Base-by-base conservation (phyloP, 75 land plant genomes). In the Larix kaempferi region DNA sequence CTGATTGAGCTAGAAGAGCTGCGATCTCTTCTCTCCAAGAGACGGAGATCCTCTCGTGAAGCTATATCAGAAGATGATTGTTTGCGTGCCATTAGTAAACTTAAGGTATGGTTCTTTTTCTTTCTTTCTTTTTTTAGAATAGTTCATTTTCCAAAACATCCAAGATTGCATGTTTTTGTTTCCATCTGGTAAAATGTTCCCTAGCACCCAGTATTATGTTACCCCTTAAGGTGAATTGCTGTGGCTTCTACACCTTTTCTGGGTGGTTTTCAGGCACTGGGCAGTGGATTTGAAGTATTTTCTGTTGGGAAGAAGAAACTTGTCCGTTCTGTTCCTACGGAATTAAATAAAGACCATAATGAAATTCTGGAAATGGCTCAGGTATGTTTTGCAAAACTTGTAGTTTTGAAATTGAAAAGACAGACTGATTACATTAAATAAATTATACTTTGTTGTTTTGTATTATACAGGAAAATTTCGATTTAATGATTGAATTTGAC, bases 341-440 rank as follows among this genome's bases (percentile, higher is more conserved):
- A 96, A 76, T 83, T 96, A 79, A 96, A 96, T 80, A 96, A 90
- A 80, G 99, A 96, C 71, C 99, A 96, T 76, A 96, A 96, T 87
- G 93, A 90, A 77, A 94, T 96, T 72, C 67, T 96, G 39, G 99
- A 96, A 84, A 75, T 94, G 67, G 99, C 99, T 25, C 96, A 96
- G 93, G 98, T 95, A 74, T 66, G 37, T 77, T 54, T 26, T 25
- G 67, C 49, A 78, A 23, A 11, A 59, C 54, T 37, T 59, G 69
- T 19, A 33, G 67, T n/a, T 64, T 59, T 58, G 11, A 12, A 22
- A 39, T 11, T n/a, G 52, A 69, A 41, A 37, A 10, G n/a, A 39
- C 13, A 69, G 23, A 8, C 41, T 4, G n/a, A 37, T 66, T 33
- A 3, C 39, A 5, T 25, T 33, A 65, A 49, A 49, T 10, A 49